These are phyloP conservation scores for Pulveroboletus sp. DNA, from an alignment of 1,284 basidiomycete genomes.

Conservation along the genomic window DNA sequence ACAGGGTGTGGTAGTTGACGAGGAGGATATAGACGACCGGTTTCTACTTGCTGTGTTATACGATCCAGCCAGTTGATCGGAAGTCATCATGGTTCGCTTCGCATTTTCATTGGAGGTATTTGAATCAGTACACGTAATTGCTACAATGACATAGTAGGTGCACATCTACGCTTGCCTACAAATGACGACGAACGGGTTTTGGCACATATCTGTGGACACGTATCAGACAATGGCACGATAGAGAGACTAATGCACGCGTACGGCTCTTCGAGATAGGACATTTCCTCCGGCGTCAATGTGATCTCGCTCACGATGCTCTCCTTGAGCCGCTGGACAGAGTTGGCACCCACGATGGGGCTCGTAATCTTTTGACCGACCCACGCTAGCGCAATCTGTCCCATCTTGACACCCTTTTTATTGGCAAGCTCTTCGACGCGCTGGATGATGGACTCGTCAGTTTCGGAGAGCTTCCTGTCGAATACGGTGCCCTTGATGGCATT, in stretches of 20 bases:
- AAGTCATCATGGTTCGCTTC: too few species aligned
- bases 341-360: constrained; percentile 38
- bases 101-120: too few species aligned
- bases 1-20: not conserved
- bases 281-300: constrained; percentile 25
- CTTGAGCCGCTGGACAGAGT: constrained; percentile 22
- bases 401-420: constrained; percentile 35
- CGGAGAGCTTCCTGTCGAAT: too few species aligned
- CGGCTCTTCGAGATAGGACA: constrained; percentile 29
- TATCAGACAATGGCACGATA: not conserved
- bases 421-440: too few species aligned
- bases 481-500: too few species aligned
- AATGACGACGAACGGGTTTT: constrained; percentile 21
- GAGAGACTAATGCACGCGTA: constrained; percentile 9
- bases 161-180: not conserved
- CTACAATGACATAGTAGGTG: not conserved
- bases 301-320: constrained; percentile 13
- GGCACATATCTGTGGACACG: constrained; percentile 15
- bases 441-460: too few species aligned
- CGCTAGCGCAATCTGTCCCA: constrained; percentile 41
- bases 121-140: too few species aligned
- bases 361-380: constrained; percentile 37
- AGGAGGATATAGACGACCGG: not conserved
- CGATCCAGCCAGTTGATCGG: too few species aligned
- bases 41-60: too few species aligned